Base-by-base conservation (phyloP, 345 rosid species). In the Euclidium syriacum region DNA sequence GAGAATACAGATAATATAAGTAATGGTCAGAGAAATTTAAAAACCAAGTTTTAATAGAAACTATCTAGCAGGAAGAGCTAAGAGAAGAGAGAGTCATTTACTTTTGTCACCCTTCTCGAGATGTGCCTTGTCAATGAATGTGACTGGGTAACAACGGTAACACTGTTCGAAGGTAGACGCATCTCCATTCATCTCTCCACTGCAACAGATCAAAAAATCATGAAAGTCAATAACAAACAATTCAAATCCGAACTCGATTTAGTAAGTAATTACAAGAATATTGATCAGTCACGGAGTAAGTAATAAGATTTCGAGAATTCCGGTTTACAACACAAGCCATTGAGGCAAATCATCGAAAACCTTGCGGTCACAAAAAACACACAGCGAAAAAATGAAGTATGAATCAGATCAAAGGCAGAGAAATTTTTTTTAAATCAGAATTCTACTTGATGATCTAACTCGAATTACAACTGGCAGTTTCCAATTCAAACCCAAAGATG, bases 51-150 rank as follows among this genome's bases (percentile, higher is more conserved):
- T 58, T 0, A 17, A 35, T n/a, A 38, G 30, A 24, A 18, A 53
- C 30, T 4, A 66, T 24, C 10, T 8, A 41, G 10, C n/a, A n/a
- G n/a, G n/a, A n/a, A 58, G 24, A 52, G 2, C 9, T 25, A 41
- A 40, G n/a, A 40, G 52, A 32, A 55, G 17, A 50, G 17, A 20
- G 46, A 56, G 34, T 35, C 23, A 40, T 73, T 30, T 71, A 83
- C 88, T 77, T 76, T 79, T 85, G 70, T 83, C 82, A 32, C 92
- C 92, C 47, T 69, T 83, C 62, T 83, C 88, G 67, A 85, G 78
- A 75, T 83, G 86, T 6, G 79, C 76, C 88, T 85, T 85, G 19
- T 85, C 82, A 60, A 83, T 73, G 73, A 81, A 83, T 57, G 86
- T 62, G 58, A 79, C 75, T 17, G 91, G 85, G 69, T 85, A 85